Base-by-base conservation (phyloP, 106 monocot species). In the Xerophyta viscosa region DNA sequence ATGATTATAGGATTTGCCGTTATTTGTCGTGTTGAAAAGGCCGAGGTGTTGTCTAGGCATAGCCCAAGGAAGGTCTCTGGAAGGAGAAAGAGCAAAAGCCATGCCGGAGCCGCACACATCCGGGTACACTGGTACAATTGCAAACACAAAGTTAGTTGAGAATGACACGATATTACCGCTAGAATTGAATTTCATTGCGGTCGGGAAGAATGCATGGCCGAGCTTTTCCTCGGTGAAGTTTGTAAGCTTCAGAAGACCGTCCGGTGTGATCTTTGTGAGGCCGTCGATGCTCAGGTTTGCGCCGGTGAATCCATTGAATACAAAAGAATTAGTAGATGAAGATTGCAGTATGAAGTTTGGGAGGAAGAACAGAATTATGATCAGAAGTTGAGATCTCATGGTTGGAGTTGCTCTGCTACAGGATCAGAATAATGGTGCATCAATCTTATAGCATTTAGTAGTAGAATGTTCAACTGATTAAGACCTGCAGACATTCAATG, bases 11-110 rank as follows among this genome's bases (percentile, higher is more conserved):
- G 33, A 30, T 31, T 72, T 72, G 28, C 72, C 66, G 37, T 57
- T 48, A 47, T 65, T 52, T 53, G 41, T 37, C 46, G 44, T 18
- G 45, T 72, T 72, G 45, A 72, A 48, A 12, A 72, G n/a, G 26
- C 72, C 72, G 26, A 72, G 60, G 66, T 66, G 66, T 64, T 72
- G 72, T 45, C 29, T 60, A 19, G 72, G 72, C 8, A 53, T 46
- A 3, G 52, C 70, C 2, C 71, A 65, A 0, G 6, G 41, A 18
- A 54, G 53, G 4, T 42, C 58, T 20, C 36, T 52, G 12, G 60
- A 19, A 15, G 58, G 50, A 53, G 72, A 10, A 37, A 72, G 26
- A 29, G 46, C 21, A 42, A 72, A 66, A 45, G 72, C 72, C 3
- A 72, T 21, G 11, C 65, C 65, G 36, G 65, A 66, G 14, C 59